These are phyloP conservation scores for Scenedesmus sp. DNA, from an alignment of 163 green algal genomes.

Conservation along the genomic window DNA sequence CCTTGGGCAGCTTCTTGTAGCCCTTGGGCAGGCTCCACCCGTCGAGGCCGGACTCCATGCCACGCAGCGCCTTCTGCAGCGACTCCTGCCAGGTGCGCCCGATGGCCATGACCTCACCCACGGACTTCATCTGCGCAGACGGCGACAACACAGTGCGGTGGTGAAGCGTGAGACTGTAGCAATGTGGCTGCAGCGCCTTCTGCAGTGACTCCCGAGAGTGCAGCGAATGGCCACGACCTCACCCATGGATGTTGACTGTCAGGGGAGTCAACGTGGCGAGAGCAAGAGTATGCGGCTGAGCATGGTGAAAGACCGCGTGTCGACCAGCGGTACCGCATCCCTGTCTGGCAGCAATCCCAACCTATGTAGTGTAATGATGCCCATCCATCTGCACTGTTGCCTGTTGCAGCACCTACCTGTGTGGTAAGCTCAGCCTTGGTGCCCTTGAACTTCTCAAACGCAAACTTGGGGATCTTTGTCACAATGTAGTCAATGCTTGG, in stretches of 20 bases:
- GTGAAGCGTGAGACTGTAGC: no score
- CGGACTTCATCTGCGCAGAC: conserved; percentile 92
- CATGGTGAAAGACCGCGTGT: no score
- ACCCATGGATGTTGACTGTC: no score
- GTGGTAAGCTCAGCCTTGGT: conserved; percentile 93
- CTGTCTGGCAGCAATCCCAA: no score
- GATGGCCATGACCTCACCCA: conserved; percentile 99
- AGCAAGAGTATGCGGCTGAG: no score
- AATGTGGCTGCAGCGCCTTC: no score
- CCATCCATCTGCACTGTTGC: no score
- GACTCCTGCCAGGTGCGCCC: conserved; percentile 97
- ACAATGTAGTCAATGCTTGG: conserved; percentile 99
- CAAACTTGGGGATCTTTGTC: conserved; percentile 99
- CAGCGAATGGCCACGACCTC: conserved; percentile 99
- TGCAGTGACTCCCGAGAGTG: no score
- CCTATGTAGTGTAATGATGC: no score
- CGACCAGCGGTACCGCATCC: no score
- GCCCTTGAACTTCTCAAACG: conserved; percentile 99
- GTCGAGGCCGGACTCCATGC: conserved; percentile 83
- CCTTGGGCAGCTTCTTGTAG: conserved; percentile 83
- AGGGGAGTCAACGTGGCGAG: no score
- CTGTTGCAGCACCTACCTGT: conserved; percentile 19
- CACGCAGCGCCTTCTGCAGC: conserved; percentile 88
- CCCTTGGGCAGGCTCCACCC: conserved; percentile 88
- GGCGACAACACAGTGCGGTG: background rate